These are phyloP conservation scores for Penicillium tannophilum DNA, from an alignment of 495 filamentous ascomycete species.

Conservation along the genomic window DNA sequence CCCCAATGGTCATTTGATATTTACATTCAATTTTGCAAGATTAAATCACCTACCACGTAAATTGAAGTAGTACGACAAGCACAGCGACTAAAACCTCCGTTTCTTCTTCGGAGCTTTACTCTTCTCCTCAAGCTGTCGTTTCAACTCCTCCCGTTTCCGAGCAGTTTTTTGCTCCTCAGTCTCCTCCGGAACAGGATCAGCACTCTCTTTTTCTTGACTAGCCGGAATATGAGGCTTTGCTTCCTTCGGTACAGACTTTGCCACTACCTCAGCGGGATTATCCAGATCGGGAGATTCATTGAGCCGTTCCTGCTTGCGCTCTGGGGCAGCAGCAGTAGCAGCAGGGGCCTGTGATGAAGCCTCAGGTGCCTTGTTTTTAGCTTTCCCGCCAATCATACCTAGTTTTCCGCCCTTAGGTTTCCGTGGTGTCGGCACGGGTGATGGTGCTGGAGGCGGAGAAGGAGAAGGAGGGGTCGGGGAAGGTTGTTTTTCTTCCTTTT, in stretches of 20 bases:
- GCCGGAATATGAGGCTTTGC: neutral
- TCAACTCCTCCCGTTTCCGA: slow-evolving; percentile 63
- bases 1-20: slow-evolving; percentile 6
- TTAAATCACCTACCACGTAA: neutral
- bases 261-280: neutral
- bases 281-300: slow-evolving; percentile 14
- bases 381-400: slow-evolving; percentile 42
- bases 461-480: slow-evolving; percentile 11
- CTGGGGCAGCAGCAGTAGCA: neutral
- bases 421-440: slow-evolving; percentile 1
- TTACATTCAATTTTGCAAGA: neutral
- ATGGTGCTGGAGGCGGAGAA: slow-evolving; percentile 10
- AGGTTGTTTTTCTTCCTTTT: slow-evolving; percentile 21
- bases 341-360: neutral
- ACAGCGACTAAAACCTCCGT: slow-evolving; percentile 54
- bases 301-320: neutral
- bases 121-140: slow-evolving; percentile 64
- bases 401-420: slow-evolving; percentile 35
- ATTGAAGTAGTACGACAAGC: too few relatives aligned
- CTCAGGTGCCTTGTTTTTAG: slow-evolving; percentile 5
- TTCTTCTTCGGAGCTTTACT: slow-evolving; percentile 70
- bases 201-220: neutral
- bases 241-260: neutral
- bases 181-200: slow-evolving; percentile 18
- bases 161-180: slow-evolving; percentile 59